A percentile compares a stretch with the other conserved stretches of the same genome.
Evolutionary conservation across 352 stramenopile genomes (phyloP).

Genomic region (Pythium graminicola): DNA sequence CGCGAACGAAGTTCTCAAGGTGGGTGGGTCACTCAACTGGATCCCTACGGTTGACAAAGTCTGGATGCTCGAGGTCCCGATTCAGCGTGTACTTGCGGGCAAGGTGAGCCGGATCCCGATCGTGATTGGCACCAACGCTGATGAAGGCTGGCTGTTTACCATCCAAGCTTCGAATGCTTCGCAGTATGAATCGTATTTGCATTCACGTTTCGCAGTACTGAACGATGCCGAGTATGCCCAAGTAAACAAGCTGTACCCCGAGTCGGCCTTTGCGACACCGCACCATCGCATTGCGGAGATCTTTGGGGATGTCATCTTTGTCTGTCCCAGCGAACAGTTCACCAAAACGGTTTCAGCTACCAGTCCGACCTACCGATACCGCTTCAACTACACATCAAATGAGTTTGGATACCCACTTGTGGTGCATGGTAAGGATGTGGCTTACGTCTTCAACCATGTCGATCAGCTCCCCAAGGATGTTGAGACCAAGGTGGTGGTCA

Average conservation of each 20-base stretch:
- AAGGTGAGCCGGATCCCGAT: background rate
- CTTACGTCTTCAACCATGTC: conserved; percentile 15
- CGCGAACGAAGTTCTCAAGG: background rate
- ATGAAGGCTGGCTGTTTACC: background rate
- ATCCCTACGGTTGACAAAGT: background rate
- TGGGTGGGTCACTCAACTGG: background rate
- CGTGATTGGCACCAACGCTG: background rate
- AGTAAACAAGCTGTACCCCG: conserved; percentile 3
- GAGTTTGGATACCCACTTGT: background rate
- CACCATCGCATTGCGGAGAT: conserved; percentile 8
- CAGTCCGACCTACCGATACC: conserved; percentile 10
- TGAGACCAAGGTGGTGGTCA: background rate
- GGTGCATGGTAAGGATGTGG: conserved; percentile 1
- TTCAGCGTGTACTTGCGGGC: background rate
- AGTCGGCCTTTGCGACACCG: background rate
- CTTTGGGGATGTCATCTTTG: conserved; percentile 4
- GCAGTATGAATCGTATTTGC: conserved; percentile 1
- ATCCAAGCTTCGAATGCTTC: too few species aligned
- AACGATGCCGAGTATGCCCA: conserved; percentile 1
- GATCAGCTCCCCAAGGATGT: background rate
- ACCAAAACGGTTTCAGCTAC: background rate
- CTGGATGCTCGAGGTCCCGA: background rate
- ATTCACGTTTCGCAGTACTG: background rate
- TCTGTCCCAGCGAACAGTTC: conserved; percentile 9
- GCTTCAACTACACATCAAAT: conserved; percentile 7